These are phyloP conservation scores for Podaxis pistillaris DNA, from an alignment of 768 basidiomycete genomes.

Conservation along the genomic window DNA sequence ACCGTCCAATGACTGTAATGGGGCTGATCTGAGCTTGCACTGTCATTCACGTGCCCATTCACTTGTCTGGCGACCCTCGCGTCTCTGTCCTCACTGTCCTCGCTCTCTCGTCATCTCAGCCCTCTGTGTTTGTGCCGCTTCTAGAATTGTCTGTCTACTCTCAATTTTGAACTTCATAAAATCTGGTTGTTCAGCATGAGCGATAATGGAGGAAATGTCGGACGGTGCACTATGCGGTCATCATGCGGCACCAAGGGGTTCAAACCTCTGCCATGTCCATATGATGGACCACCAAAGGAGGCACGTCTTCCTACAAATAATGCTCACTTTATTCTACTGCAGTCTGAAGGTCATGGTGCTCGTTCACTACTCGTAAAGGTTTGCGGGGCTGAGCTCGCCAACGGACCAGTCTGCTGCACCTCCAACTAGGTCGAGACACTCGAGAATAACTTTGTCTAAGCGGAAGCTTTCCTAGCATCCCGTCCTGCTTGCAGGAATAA, in stretches of 20 bases:
- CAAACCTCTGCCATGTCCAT: constrained; percentile 86
- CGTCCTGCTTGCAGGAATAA: constrained; percentile 99
- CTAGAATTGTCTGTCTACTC: neutral
- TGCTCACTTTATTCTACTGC: neutral
- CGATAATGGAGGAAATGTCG: constrained; percentile 14
- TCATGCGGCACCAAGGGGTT: constrained; percentile 81
- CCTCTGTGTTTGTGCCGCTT: neutral
- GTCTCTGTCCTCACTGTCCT: constrained; percentile 39
- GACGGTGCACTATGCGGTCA: constrained; percentile 75
- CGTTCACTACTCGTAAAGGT: constrained; percentile 60
- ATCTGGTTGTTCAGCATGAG: constrained; percentile 15
- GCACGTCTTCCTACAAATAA: constrained; percentile 39
- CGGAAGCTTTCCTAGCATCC: constrained; percentile 84
- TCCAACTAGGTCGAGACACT: constrained; percentile 77
- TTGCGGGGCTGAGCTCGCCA: constrained; percentile 73
- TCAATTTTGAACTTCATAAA: neutral
- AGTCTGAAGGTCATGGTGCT: constrained; percentile 53
- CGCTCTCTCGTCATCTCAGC: neutral
- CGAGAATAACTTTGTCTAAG: constrained; percentile 70
- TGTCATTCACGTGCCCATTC: constrained; percentile 5
- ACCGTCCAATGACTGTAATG: neutral
- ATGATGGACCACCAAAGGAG: constrained; percentile 74
- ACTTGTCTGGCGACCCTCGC: constrained; percentile 6
- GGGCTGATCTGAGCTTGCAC: neutral
- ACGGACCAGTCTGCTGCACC: constrained; percentile 82